Conservation (phyloP, 495 filamentous ascomycete genomes). For the Oidiodendron maius region DNA sequence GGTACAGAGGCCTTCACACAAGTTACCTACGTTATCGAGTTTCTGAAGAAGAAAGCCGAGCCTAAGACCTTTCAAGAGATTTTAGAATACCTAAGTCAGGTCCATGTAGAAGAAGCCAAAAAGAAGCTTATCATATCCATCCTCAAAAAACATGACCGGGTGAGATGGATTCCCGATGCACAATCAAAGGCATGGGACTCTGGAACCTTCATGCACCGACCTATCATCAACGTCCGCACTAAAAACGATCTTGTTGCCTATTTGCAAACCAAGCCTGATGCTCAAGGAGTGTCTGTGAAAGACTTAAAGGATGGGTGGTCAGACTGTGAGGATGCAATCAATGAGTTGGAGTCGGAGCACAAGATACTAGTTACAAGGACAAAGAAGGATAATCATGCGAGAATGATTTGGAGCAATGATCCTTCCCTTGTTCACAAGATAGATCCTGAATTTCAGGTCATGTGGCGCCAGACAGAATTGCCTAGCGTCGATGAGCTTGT, state of each 20-base stretch:
- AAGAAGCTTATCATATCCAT: conserved; percentile 38
- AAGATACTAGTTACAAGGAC: conserved; percentile 79
- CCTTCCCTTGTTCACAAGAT: conserved; percentile 67
- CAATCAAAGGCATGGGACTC: conserved; percentile 47
- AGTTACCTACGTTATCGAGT: conserved; percentile 74
- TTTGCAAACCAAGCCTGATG: conserved; percentile 76
- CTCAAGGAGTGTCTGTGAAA: conserved; percentile 71
- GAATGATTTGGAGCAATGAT: conserved; percentile 85
- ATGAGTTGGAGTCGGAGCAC: conserved; percentile 68
- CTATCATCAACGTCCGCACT: conserved; percentile 67
- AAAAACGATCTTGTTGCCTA: conserved; percentile 70
- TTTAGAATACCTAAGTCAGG: conserved; percentile 66
- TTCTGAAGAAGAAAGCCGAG: conserved; percentile 71
- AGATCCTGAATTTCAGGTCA: conserved; percentile 72
- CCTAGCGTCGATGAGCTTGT: conserved; percentile 72
- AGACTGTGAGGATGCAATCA: conserved; percentile 70
- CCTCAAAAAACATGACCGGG: conserved; percentile 54
- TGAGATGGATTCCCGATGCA: conserved; percentile 59
- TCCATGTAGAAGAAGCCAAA: conserved; percentile 37
- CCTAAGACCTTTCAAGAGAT: conserved; percentile 69
- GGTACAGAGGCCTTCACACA: conserved; percentile 79
- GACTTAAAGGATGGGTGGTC: conserved; percentile 95
- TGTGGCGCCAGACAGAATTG: conserved; percentile 78
- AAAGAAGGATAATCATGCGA: conserved; percentile 84
- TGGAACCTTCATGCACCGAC: conserved; percentile 72